Percentiles rank a stretch among this genome's conserved stretches.
Conservation (phyloP, 176 grass and related monocot species). For the Juncus inflexus region DNA sequence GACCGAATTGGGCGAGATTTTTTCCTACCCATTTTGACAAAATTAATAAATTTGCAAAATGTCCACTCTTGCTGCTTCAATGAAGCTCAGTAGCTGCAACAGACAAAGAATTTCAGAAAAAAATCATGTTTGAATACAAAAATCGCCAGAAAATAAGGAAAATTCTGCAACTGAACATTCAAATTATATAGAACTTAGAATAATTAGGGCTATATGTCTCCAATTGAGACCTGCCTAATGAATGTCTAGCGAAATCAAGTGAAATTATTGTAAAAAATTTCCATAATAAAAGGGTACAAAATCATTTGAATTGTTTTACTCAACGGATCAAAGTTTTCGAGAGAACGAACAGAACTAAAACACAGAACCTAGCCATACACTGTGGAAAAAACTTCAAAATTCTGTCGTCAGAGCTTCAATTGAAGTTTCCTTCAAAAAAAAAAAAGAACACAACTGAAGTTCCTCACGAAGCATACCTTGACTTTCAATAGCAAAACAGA, state of each 20-base stretch:
- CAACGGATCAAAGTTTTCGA: neutral
- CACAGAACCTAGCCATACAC: neutral
- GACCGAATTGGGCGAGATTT: slow-evolving; percentile 57
- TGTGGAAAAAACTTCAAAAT: neutral
- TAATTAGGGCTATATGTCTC: neutral
- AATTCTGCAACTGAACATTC: neutral
- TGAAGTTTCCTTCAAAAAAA: too few species aligned
- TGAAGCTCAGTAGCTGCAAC: slow-evolving; percentile 8
- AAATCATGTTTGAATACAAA: neutral
- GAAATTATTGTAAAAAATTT: neutral
- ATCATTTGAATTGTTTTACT: neutral
- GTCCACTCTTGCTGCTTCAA: neutral
- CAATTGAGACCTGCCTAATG: neutral
- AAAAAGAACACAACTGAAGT: too few species aligned
- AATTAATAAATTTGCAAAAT: neutral
- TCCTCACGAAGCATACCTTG: slow-evolving; percentile 3
- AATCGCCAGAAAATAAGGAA: neutral
- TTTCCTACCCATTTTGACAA: slow-evolving; percentile 56
- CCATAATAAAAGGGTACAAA: neutral
- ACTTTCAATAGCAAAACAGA: neutral
- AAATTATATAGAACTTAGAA: neutral
- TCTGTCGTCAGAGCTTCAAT: too few species aligned
- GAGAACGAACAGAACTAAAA: neutral
- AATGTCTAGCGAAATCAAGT: neutral
- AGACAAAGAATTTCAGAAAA: slow-evolving; percentile 10